phyloP scores from a whole-genome alignment of 2,329 filamentous ascomycete genomes.

The Microsporum ferrugineum region DNA sequence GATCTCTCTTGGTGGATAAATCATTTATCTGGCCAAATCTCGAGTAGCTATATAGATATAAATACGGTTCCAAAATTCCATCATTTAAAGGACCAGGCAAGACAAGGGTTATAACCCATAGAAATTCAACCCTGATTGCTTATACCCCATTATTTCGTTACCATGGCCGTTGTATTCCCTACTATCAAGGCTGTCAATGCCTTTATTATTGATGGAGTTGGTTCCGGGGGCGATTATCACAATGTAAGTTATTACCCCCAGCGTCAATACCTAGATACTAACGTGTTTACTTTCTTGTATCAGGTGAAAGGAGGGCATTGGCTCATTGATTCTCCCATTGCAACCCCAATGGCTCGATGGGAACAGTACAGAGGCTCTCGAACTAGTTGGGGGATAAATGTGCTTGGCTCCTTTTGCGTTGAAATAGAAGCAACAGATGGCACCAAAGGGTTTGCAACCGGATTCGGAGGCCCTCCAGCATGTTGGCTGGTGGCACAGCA shows the following conservation, averaged over 20 bases:
- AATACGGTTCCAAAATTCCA: neutral
- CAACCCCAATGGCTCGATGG: conserved; percentile 83
- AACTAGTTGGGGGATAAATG: conserved; percentile 92
- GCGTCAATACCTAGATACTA: neutral
- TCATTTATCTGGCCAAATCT: neutral
- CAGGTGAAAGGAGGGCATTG: conserved; percentile 47
- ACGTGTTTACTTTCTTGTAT: neutral
- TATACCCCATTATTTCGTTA: neutral
- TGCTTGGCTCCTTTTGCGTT: conserved; percentile 80
- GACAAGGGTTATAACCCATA: neutral
- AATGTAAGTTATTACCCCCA: conserved; percentile 57
- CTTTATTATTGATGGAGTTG: conserved; percentile 37
- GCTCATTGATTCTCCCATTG: conserved; percentile 85
- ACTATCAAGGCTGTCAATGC: conserved; percentile 37
- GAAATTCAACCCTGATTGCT: too few species aligned
- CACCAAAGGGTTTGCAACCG: conserved; percentile 86
- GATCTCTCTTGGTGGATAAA: neutral
- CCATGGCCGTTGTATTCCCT: conserved; percentile 24
- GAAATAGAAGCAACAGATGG: conserved; percentile 83
- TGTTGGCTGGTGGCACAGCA: conserved; percentile 92
- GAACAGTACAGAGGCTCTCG: conserved; percentile 77
- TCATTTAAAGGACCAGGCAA: too few species aligned
- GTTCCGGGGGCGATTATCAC: conserved; percentile 56
- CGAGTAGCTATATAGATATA: neutral
- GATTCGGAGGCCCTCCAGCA: conserved; percentile 83